phyloP scores from a whole-genome alignment of 495 filamentous ascomycete species.

The Penicillium canariense region DNA sequence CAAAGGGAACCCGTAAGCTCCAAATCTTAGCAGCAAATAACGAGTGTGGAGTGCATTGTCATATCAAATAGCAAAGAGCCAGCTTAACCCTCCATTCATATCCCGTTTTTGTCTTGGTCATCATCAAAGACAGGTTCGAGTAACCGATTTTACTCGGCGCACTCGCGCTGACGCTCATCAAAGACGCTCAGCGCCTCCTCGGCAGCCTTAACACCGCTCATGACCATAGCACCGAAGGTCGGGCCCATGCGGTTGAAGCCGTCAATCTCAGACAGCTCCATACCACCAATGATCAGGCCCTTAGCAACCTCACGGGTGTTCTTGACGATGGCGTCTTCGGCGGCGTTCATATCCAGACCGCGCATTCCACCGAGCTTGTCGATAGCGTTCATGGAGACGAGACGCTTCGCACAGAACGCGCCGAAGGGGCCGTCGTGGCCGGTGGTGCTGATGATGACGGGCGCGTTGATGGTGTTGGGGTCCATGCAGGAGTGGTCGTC shows the following conservation, averaged over 20 bases:
- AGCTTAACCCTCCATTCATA: slow-evolving; percentile 9
- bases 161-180: slow-evolving; percentile 68
- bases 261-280: slow-evolving; percentile 89
- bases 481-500: slow-evolving; percentile 94
- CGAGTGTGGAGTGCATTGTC: slow-evolving; percentile 25
- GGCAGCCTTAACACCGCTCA: slow-evolving; percentile 82
- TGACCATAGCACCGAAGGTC: slow-evolving; percentile 79
- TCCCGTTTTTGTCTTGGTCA: background rate
- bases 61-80: slow-evolving; percentile 8
- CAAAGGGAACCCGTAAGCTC: no score
- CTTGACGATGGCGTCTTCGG: slow-evolving; percentile 90
- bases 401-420: slow-evolving; percentile 81
- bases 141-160: slow-evolving; percentile 38
- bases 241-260: slow-evolving; percentile 83
- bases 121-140: slow-evolving; percentile 7
- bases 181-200: slow-evolving; percentile 78
- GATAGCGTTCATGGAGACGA: slow-evolving; percentile 76
- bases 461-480: slow-evolving; percentile 91
- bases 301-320: slow-evolving; percentile 81
- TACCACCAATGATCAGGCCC: slow-evolving; percentile 86
- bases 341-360: slow-evolving; percentile 83
- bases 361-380: slow-evolving; percentile 88
- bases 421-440: slow-evolving; percentile 91
- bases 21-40: slow-evolving; percentile 15
- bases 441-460: slow-evolving; percentile 80